Base-by-base conservation (phyloP, 768 basidiomycete genomes). In the Leccinum barrowsii region DNA sequence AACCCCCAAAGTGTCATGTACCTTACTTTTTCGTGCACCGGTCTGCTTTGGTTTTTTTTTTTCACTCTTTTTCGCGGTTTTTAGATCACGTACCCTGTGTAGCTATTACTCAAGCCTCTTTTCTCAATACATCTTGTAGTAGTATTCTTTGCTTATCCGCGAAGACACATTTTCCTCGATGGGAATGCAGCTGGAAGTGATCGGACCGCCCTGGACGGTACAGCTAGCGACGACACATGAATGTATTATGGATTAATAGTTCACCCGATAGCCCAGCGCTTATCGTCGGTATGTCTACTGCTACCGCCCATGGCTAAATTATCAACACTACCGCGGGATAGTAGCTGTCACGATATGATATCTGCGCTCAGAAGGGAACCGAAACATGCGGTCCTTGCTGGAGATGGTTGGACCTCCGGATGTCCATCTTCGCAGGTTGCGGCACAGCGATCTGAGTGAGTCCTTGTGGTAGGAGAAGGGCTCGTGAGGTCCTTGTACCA, bases 391-490 rank as follows among this genome's bases (percentile, higher is more conserved):
- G 32, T 12, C 12, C 32, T 34, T 5, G 75, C 77, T 28, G 72
- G 69, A 26, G 72, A 65, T 21, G 77, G 78, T 13, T 67, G 7
- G 30, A 13, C 15, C n/a, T 21, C 32, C 49, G 46, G 37, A 30
- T 50, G 21, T 34, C 22, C 53, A 28, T 34, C 49, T 49, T 46
- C 50, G 51, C 50, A 44, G 57, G 42, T 75, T 60, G 48, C 65
- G 67, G 54, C 59, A 56, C 24, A 64, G 63, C 37, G 64, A 65
- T 55, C 72, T 59, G 63, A 8, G 65, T 67, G 68, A 74, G 77
- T 74, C 69, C 77, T 54, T 78, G 75, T 49, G 67, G 67, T 10
- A 76, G 76, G 5, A 70, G 67, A 17, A 75, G 74, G 17, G 73
- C 68, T 49, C 77, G 73, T 26, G 35, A 42, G 10, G 40, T 37